These are phyloP conservation scores for Pseudogymnoascus sp. DNA, from an alignment of 2,329 filamentous ascomycete genomes.

Conservation along the genomic window DNA sequence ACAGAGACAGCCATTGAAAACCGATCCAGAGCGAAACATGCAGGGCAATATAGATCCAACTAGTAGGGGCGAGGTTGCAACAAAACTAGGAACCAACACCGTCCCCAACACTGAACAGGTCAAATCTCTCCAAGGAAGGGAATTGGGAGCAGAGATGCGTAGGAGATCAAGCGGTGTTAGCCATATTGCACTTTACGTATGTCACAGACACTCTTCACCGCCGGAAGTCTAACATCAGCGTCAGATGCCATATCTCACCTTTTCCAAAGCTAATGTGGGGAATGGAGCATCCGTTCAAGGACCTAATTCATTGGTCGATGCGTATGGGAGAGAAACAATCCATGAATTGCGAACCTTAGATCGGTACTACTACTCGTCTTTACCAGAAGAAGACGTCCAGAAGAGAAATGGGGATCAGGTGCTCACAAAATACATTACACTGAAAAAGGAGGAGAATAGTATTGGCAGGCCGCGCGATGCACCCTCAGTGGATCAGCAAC, in stretches of 20 bases:
- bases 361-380: not conserved
- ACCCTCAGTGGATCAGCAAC: not conserved
- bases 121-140: not conserved
- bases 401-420: not conserved
- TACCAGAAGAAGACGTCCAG: not conserved
- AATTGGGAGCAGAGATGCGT: not conserved
- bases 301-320: not conserved
- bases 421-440: not conserved
- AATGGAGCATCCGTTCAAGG: not conserved
- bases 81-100: not conserved
- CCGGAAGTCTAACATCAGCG: not conserved
- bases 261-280: not conserved
- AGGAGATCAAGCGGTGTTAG: not conserved
- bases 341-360: not conserved
- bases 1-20: not conserved
- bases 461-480: not conserved
- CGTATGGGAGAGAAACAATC: not conserved
- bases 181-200: not conserved
- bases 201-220: not conserved
- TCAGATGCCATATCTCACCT: constrained; percentile 1
- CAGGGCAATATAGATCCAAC: not conserved
- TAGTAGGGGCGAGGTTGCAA: not conserved
- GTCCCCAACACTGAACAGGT: not conserved
- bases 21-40: not conserved
- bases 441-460: not conserved